These are phyloP conservation scores for Boletellus sp. DNA, from an alignment of 768 basidiomycete genomes.

Conservation along the genomic window DNA sequence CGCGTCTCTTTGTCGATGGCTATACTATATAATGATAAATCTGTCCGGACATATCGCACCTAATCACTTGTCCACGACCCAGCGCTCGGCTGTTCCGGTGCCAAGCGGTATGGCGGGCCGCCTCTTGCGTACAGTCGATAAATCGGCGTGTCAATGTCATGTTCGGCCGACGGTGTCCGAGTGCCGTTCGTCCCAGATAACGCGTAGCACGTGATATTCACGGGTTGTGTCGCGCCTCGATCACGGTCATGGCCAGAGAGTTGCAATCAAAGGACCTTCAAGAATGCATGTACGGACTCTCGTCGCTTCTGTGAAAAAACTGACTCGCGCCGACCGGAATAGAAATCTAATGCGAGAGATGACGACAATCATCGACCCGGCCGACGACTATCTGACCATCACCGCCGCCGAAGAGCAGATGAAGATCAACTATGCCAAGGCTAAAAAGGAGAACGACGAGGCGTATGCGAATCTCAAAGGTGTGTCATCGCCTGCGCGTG, in stretches of 20 bases:
- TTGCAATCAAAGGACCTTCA: constrained; percentile 33
- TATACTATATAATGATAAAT: no score
- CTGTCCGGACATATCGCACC: no score
- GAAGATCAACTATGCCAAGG: constrained; percentile 48
- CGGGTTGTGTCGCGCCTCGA: no score
- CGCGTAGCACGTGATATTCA: no score
- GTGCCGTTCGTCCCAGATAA: no score
- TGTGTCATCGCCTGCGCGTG: constrained; percentile 18
- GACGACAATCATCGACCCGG: constrained; percentile 69
- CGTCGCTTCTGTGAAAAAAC: background rate
- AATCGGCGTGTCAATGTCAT: no score
- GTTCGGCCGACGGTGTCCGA: no score
- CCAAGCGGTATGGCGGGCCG: no score
- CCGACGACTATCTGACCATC: constrained; percentile 75
- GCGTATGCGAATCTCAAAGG: constrained; percentile 64
- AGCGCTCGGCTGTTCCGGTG: no score
- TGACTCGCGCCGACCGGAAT: constrained; percentile 7
- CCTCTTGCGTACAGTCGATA: no score
- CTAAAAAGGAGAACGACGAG: constrained; percentile 68
- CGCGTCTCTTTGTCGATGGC: no score
- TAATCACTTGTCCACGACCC: no score
- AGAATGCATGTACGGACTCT: constrained; percentile 31
- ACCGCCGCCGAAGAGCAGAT: constrained; percentile 71
- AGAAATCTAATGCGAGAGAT: constrained; percentile 71
- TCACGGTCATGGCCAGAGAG: constrained; percentile 17